phyloP scores from a whole-genome alignment of 495 filamentous ascomycete genomes.

The Penicillium chermesinum region DNA sequence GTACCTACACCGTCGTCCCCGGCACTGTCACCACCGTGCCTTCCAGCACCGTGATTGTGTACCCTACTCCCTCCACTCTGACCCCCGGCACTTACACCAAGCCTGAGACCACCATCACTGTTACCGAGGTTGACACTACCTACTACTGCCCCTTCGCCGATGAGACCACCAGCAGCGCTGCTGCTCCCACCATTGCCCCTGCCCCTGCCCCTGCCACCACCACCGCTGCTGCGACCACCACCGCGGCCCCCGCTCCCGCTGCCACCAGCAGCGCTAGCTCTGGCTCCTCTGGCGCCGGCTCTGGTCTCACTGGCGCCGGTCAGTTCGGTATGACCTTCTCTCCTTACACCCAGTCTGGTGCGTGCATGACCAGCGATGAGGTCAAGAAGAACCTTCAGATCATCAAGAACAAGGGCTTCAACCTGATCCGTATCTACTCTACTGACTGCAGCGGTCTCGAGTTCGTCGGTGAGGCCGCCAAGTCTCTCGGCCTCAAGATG shows the following conservation, averaged over 20 bases:
- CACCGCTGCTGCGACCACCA: conserved; percentile 15
- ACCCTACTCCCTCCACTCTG: conserved; percentile 61
- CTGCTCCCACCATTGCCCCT: conserved; percentile 18
- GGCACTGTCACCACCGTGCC: conserved; percentile 53
- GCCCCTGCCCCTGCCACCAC: conserved; percentile 18
- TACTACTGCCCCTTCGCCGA: conserved; percentile 67
- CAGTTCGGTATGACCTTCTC: conserved; percentile 91
- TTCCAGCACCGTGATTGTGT: conserved; percentile 52
- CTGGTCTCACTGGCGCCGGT: conserved; percentile 14
- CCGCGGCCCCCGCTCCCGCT: conserved; percentile 12
- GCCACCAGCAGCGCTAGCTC: conserved; percentile 11
- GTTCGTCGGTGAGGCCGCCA: conserved; percentile 63
- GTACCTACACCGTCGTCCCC: conserved; percentile 77
- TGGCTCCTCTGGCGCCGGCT: conserved; percentile 12
- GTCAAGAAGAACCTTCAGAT: conserved; percentile 60
- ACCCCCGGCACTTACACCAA: conserved; percentile 71
- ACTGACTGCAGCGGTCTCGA: conserved; percentile 81
- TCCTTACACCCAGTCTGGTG: conserved; percentile 58
- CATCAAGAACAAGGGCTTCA: conserved; percentile 73
- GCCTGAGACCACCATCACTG: conserved; percentile 58
- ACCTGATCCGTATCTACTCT: conserved; percentile 79
- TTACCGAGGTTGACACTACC: conserved; percentile 63
- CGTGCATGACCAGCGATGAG: conserved; percentile 61
- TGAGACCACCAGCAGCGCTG: conserved; percentile 32
- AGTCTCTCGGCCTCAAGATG: conserved; percentile 60